These are phyloP conservation scores for Botrytis fragariae DNA, from an alignment of 2,329 filamentous ascomycete species.

Conservation along the genomic window DNA sequence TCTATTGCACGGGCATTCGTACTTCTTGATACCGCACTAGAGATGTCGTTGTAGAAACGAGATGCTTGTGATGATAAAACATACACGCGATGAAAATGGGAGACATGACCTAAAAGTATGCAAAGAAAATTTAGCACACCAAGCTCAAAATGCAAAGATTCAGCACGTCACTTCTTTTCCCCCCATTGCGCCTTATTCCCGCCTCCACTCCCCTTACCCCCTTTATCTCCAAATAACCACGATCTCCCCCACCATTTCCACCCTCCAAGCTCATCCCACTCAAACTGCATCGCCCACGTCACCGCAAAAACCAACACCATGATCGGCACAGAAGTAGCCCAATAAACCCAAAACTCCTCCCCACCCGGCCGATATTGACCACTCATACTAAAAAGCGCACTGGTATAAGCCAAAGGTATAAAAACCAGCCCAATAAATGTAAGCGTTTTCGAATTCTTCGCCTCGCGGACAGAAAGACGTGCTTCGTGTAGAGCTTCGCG, in stretches of 20 bases:
- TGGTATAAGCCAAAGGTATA: neutral
- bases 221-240: neutral
- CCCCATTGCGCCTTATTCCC: neutral
- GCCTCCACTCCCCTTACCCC: neutral
- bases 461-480: neutral
- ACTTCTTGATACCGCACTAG: neutral
- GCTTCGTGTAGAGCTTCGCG: slow-evolving; percentile 5
- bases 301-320: neutral
- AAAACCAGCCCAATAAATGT: slow-evolving; percentile 7
- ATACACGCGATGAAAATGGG: neutral
- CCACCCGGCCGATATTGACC: neutral
- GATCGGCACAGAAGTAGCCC: neutral
- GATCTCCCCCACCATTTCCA: neutral
- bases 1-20: neutral
- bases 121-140: neutral
- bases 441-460: neutral
- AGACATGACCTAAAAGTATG: neutral
- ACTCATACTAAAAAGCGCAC: slow-evolving; percentile 16
- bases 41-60: neutral
- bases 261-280: neutral
- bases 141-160: neutral
- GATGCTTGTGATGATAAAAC: neutral
- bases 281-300: neutral
- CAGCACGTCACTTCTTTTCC: neutral
- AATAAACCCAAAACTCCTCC: slow-evolving; percentile 4